Base-by-base conservation (phyloP, 805 yeast genomes). In the Zygotorulaspora florentina region DNA sequence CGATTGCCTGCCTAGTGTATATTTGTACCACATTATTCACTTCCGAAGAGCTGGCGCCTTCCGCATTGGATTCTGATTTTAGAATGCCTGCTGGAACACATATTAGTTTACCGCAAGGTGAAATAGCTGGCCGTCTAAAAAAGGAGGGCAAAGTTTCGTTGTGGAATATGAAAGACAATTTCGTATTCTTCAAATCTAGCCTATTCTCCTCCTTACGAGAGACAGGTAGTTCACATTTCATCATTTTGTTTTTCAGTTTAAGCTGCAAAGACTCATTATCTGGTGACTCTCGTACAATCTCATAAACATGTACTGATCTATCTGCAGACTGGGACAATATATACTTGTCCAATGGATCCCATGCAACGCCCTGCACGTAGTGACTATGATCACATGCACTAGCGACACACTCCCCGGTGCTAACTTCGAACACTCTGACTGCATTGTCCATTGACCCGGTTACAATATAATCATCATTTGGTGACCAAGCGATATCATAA, bases 401-500 rank as follows among this genome's bases (percentile, higher is more conserved):
- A 8, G 48, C 47, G 5, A 55, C 5, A 79, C 78, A 48, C 83
- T 71, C 53, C 80, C 91, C 93, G 2, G 73, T 73, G 1, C 62
- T 57, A 3, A 76, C 78, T 50, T 76, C 75, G 57, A 81, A 87
- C 0, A 91, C 73, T 39, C 96, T 71, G 9, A 89, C 77, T 7
- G 80, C 73, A 57, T 88, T 87, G 66, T 93, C 98, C 87, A 91
- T 88, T 12, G 95, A 83, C 1, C 96, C 98, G 6, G 93, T 80
- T n/a, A 86, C 80, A 25, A 93, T 72, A 59, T 76, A 84, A 47
- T 71, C 73, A 1, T 85, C 80, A 58, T 85, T 85, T 0, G 98
- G 96, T 2, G 95, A 85, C 99, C 99, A 93, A 16, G 87, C 78
- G 2, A 93, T 64, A 62, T 93, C 99, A 65, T 91, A 90, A 31